phyloP scores from a whole-genome alignment of 2,329 filamentous ascomycete genomes.

The Beauveria asiatica region DNA sequence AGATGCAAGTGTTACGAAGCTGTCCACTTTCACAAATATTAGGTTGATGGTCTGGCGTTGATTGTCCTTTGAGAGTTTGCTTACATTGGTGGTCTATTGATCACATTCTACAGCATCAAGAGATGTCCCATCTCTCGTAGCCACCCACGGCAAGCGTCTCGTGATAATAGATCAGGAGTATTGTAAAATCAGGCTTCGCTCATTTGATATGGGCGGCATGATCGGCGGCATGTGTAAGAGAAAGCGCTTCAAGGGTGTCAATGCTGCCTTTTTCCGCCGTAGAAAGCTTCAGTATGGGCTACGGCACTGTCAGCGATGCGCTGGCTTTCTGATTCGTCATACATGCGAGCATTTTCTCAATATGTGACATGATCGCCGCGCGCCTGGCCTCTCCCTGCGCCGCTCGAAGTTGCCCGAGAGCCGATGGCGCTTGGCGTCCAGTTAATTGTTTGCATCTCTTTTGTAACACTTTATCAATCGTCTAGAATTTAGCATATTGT shows the following conservation, averaged over 20 bases:
- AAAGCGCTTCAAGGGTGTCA: slow-evolving; percentile 1
- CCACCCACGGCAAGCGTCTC: not conserved
- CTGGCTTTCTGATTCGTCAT: not conserved
- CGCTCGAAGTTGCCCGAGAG: not conserved
- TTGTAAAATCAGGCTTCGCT: not conserved
- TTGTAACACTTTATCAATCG: not conserved
- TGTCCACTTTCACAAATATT: too few species aligned
- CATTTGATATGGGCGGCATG: slow-evolving; percentile 1
- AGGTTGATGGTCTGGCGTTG: not conserved
- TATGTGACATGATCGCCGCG: not conserved
- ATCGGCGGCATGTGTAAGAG: slow-evolving; percentile 5
- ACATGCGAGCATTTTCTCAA: not conserved
- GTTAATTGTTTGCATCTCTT: not conserved
- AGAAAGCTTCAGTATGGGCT: not conserved
- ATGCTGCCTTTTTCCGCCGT: not conserved
- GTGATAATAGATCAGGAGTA: slow-evolving; percentile 4
- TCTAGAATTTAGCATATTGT: not conserved
- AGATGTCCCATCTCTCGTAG: not conserved
- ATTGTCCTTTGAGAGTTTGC: not conserved
- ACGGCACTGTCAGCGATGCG: not conserved
- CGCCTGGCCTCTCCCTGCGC: not conserved
- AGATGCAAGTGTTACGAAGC: not conserved
- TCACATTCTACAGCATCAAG: not conserved
- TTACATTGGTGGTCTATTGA: not conserved
- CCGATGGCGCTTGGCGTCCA: slow-evolving; percentile 1